phyloP scores from a whole-genome alignment of 2,329 filamentous ascomycete genomes.

The Colletotrichum abscissum region DNA sequence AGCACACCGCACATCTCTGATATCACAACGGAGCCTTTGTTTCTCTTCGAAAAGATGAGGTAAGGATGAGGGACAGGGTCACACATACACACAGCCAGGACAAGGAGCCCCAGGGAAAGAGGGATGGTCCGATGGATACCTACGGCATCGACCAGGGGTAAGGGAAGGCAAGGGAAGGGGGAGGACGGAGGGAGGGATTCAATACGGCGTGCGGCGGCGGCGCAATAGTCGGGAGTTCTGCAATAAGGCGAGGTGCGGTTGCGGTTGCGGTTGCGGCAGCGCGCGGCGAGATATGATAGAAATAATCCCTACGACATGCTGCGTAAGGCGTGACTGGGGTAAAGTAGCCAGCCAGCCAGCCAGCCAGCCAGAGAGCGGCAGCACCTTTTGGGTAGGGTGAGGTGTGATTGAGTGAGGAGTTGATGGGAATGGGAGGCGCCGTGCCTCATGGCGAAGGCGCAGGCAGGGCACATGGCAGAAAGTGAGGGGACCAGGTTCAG shows the following conservation, averaged over 20 bases:
- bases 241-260: background rate
- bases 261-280: background rate
- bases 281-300: conserved; percentile 2
- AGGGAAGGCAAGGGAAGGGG: background rate
- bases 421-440: conserved; percentile 11
- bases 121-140: background rate
- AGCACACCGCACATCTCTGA: background rate
- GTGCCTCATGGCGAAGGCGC: conserved; percentile 7
- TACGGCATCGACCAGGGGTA: background rate
- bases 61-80: background rate
- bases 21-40: background rate
- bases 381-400: background rate
- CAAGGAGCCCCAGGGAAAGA: background rate
- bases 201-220: background rate
- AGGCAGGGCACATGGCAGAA: conserved; percentile 24
- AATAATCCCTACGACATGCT: background rate
- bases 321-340: conserved; percentile 22
- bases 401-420: conserved; percentile 19
- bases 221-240: background rate
- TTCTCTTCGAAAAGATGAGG: background rate
- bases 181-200: background rate
- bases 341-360: too few species aligned
- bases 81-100: background rate
- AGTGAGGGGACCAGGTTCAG: background rate
- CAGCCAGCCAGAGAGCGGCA: background rate